phyloP scores from a whole-genome alignment of 345 rosid species.

The Eucalyptus brandiana region DNA sequence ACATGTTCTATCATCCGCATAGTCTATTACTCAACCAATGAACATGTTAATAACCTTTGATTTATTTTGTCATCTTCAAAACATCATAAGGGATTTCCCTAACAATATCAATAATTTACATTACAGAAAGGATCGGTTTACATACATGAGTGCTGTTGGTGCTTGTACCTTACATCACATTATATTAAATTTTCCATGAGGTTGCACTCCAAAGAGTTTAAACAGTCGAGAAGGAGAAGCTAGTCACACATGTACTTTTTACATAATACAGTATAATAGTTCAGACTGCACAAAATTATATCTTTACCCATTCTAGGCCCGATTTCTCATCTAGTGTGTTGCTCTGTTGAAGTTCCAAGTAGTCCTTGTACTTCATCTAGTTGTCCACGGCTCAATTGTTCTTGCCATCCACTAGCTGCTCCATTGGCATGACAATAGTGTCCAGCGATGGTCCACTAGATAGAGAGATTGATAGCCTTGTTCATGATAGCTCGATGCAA shows the following conservation, averaged over 20 bases:
- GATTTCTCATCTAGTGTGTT: constrained; percentile 14
- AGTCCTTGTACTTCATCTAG: constrained; percentile 21
- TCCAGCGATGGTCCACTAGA: constrained; percentile 25
- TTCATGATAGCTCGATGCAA: constrained; percentile 36
- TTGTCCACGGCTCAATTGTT: not conserved
- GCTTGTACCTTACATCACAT: not conserved
- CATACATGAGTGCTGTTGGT: not conserved
- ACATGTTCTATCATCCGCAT: too few species aligned
- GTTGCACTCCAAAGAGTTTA: not conserved
- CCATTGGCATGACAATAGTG: constrained; percentile 13
- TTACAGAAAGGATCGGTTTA: not conserved
- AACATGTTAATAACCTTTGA: too few species aligned
- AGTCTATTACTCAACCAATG: too few species aligned
- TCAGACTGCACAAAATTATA: not conserved
- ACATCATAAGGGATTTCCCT: too few species aligned
- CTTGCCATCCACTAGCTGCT: constrained; percentile 4
- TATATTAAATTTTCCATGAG: not conserved
- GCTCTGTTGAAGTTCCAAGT: constrained; percentile 19
- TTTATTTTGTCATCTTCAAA: too few species aligned
- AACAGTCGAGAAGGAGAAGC: not conserved
- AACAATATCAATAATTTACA: not conserved
- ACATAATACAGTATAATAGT: not conserved
- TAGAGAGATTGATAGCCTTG: constrained; percentile 19
- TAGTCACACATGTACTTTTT: not conserved
- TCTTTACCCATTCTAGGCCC: constrained; percentile 7